A percentile compares a stretch with the other conserved stretches of the same genome.
Conservation (phyloP, 305 asterid species). For the Fraxinus sp. region DNA sequence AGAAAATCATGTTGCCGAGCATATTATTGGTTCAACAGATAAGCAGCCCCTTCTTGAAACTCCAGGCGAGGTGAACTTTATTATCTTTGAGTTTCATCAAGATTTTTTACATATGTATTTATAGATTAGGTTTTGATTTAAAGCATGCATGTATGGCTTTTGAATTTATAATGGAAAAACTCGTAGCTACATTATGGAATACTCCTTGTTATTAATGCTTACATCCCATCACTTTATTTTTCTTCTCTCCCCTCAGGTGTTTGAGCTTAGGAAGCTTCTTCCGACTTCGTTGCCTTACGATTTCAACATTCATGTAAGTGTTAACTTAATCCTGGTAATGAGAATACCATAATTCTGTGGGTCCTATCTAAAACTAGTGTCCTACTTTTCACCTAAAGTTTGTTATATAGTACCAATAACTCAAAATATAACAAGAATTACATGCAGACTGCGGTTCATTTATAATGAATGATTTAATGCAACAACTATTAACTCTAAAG, state of each 20-base stretch:
- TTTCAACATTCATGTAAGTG: slow-evolving; percentile 89
- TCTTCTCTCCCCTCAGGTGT: slow-evolving; percentile 48
- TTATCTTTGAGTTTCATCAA: neutral
- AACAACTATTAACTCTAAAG: neutral
- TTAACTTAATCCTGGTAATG: neutral
- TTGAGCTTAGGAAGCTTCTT: slow-evolving; percentile 91
- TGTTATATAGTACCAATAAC: neutral
- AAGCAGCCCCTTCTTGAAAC: slow-evolving; percentile 84
- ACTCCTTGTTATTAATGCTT: neutral
- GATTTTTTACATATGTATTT: neutral
- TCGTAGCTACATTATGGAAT: neutral
- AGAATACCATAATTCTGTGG: neutral
- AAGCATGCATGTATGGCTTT: neutral
- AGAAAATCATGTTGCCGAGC: slow-evolving; percentile 49
- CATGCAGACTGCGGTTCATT: neutral
- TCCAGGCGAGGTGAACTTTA: slow-evolving; percentile 72
- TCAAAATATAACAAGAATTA: neutral
- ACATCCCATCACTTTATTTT: slow-evolving; percentile 15
- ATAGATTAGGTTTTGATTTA: neutral
- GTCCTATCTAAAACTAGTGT: neutral
- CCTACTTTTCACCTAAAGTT: neutral
- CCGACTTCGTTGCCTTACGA: slow-evolving; percentile 77
- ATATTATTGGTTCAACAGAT: slow-evolving; percentile 69
- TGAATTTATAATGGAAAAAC: neutral
- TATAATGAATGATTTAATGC: neutral